phyloP scores from a whole-genome alignment of 495 filamentous ascomycete species.

The Immersiella caudata region DNA sequence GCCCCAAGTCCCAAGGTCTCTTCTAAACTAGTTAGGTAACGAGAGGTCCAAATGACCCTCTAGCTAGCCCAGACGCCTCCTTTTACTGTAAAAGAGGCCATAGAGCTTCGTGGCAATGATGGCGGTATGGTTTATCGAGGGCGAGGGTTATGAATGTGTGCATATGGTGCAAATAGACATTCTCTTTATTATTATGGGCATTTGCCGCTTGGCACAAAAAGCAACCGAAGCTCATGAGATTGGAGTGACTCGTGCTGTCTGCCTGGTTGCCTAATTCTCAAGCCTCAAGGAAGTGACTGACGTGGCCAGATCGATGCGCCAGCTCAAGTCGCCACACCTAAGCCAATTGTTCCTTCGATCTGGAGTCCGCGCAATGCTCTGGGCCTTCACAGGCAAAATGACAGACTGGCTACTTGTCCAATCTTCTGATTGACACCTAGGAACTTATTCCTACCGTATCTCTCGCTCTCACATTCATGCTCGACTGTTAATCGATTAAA shows the following conservation, averaged over 20 bases:
- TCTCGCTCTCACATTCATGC: not conserved
- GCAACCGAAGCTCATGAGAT: no score
- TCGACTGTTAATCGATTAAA: not conserved
- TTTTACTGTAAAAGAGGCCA: no score
- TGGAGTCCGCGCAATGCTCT: not conserved
- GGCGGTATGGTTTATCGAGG: no score
- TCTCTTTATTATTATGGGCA: no score
- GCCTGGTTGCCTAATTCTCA: slow-evolving; percentile 1
- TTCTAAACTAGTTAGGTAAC: no score
- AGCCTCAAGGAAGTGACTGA: slow-evolving; percentile 6
- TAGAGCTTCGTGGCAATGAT: no score
- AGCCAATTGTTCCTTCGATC: not conserved
- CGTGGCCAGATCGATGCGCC: slow-evolving; percentile 1
- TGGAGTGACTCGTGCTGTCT: not conserved
- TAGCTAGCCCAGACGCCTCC: no score
- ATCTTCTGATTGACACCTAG: not conserved
- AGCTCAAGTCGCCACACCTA: not conserved
- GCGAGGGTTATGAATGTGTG: no score
- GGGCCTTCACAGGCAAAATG: not conserved
- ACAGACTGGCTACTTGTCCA: not conserved
- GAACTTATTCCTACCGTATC: not conserved
- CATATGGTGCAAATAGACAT: no score
- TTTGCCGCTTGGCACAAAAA: no score
- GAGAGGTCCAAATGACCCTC: no score
- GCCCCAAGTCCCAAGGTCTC: no score